Conservation (phyloP, 140 eudicot genomes). For the Senecio squalidus region DNA sequence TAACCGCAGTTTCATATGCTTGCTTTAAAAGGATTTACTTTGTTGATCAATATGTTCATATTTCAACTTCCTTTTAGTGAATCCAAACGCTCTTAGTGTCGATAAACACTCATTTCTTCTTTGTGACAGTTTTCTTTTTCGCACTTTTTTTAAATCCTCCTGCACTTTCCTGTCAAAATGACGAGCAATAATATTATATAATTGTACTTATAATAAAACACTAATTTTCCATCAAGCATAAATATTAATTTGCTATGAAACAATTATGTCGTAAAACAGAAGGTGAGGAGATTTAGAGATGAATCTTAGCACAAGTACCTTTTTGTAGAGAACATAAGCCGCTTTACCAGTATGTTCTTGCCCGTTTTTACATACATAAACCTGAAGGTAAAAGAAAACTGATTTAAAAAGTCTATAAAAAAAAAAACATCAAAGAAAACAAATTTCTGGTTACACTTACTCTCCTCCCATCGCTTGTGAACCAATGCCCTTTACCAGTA, state of each 20-base stretch:
- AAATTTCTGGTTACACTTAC: conserved; percentile 52
- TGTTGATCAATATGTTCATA: too few species aligned
- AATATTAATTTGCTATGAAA: too few species aligned
- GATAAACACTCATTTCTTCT: conserved; percentile 36
- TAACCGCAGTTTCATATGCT: too few species aligned
- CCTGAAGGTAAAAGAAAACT: conserved; percentile 37
- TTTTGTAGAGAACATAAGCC: conserved; percentile 67
- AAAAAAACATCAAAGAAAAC: too few species aligned
- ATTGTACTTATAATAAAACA: too few species aligned
- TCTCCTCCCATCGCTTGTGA: conserved; percentile 58
- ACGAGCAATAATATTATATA: neutral
- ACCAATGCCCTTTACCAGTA: conserved; percentile 70
- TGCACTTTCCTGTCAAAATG: conserved; percentile 53
- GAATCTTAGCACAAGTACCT: conserved; percentile 39
- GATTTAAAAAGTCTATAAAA: too few species aligned
- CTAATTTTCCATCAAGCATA: too few species aligned
- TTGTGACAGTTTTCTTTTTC: conserved; percentile 41
- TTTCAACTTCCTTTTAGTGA: too few species aligned
- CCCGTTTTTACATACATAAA: conserved; percentile 65
- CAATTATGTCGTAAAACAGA: neutral
- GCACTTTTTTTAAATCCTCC: conserved; percentile 41
- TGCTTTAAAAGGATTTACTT: too few species aligned
- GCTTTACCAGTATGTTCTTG: conserved; percentile 63
- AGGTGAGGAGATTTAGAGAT: neutral
- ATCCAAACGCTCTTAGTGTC: too few species aligned